Evolutionary conservation across 1,284 basidiomycete genomes (phyloP), one percentile per base, ranked within the genome.

Genomic region (Tilletia walkeri): DNA sequence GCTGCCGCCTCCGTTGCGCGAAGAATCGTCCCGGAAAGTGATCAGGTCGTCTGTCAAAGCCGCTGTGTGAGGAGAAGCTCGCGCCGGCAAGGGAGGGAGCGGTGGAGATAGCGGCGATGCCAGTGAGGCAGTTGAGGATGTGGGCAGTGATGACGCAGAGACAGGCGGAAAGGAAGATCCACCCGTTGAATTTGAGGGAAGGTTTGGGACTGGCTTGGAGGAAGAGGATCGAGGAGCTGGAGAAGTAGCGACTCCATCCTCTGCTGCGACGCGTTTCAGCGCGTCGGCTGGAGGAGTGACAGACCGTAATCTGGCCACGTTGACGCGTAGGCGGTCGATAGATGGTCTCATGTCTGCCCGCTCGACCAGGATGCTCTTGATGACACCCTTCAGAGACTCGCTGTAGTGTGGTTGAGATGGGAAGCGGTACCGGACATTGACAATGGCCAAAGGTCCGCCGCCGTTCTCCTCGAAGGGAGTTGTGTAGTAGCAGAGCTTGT

Each of bases 401-500:
- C 95, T 97, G 84, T 99, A 99, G 2, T 91, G 88, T 0, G 96
- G 96, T 84, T 93, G 63, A n/a, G 71, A 53, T 14, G 76, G 74
- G 50, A 73, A 75, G 69, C 90, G 91, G 85, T 97, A 99, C 81
- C 95, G 94, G 39, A 94, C 95, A 80, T 97, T 96, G 72, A 98
- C 87, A 74, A 99, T 99, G 0, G 96, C 96, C 66, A 99, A 86
- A 0, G 94, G 92, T 0, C 95, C 95, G 77, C 95, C 85, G 94
- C 96, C 79, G 76, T 82, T 80, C 68, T 78, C 80, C 61, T 83
- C 81, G 56, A 98, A 98, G 0, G 96, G 96, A 0, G 96, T 99
- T 0, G 95, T 99, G 85, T 99, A 99, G 85, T 98, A 99, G 85
- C 96, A 99, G 6, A 89, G 87, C 84, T 92, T 92, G 86, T 92